Percentiles rank a stretch among this genome's conserved stretches.
Conservation (phyloP, 768 basidiomycete genomes). For the Termitomyces heimii region DNA sequence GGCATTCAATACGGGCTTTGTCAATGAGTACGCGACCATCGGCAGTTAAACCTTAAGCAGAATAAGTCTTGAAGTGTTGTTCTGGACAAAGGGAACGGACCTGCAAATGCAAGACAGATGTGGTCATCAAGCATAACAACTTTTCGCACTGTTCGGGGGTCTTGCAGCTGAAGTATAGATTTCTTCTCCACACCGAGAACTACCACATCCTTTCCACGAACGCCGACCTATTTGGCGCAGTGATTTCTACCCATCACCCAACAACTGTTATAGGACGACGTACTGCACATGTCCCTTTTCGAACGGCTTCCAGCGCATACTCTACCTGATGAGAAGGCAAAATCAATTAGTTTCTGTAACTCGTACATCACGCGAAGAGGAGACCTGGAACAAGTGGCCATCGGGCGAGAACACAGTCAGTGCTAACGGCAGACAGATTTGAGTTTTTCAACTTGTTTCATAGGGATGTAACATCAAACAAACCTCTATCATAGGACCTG, state of each 20-base stretch:
- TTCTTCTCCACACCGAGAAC: slow-evolving; percentile 99
- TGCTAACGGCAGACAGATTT: slow-evolving; percentile 37
- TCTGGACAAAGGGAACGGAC: slow-evolving; percentile 35
- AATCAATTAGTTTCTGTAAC: slow-evolving; percentile 11
- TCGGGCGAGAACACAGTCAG: slow-evolving; percentile 98
- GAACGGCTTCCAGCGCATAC: slow-evolving; percentile 96
- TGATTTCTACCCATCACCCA: background rate
- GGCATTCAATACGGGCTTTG: slow-evolving; percentile 96
- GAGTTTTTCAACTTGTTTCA: background rate
- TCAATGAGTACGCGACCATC: slow-evolving; percentile 98
- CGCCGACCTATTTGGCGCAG: slow-evolving; percentile 66
- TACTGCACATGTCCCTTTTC: slow-evolving; percentile 96
- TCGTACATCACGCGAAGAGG: slow-evolving; percentile 6
- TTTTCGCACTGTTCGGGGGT: slow-evolving; percentile 95
- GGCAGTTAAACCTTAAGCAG: slow-evolving; percentile 77
- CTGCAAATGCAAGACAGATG: slow-evolving; percentile 94
- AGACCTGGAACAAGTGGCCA: slow-evolving; percentile 95
- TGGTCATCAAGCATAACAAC: slow-evolving; percentile 99
- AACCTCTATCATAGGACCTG: slow-evolving; percentile 97
- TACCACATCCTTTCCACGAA: slow-evolving; percentile 90
- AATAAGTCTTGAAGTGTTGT: slow-evolving; percentile 1
- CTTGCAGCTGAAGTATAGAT: slow-evolving; percentile 93
- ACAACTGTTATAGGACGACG: slow-evolving; percentile 18
- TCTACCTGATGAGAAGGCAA: slow-evolving; percentile 66
- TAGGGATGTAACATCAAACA: slow-evolving; percentile 7